These are phyloP conservation scores for Fomitiporia mediterranea DNA, from an alignment of 1,284 basidiomycete genomes.

Conservation along the genomic window DNA sequence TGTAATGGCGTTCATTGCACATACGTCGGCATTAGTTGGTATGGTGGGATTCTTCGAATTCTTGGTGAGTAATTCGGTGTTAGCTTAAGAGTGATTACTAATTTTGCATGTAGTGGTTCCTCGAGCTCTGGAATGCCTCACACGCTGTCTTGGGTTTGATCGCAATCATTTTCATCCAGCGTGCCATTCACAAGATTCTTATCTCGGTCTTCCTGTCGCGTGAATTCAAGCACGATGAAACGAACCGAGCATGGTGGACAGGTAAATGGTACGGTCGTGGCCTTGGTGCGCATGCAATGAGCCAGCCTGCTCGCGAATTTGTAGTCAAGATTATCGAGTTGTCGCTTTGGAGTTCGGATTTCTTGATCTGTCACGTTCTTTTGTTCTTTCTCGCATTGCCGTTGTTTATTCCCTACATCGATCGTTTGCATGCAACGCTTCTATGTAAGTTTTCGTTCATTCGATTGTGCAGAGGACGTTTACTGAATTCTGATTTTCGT, in stretches of 20 bases:
- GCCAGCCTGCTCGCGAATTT: conserved; percentile 85
- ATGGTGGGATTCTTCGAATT: conserved; percentile 94
- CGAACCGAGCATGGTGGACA: conserved; percentile 97
- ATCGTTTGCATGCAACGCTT: conserved; percentile 70
- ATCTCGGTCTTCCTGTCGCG: conserved; percentile 90
- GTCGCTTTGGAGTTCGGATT: conserved; percentile 77
- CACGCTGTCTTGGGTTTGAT: conserved; percentile 90
- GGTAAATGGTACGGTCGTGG: conserved; percentile 95
- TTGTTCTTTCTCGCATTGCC: conserved; percentile 74
- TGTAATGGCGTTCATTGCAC: conserved; percentile 84
- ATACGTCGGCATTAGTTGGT: conserved; percentile 75
- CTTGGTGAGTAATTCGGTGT: conserved; percentile 49
- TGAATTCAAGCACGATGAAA: conserved; percentile 97
- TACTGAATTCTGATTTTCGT: conserved; percentile 23
- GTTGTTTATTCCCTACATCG: conserved; percentile 69
- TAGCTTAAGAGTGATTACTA: conserved; percentile 5
- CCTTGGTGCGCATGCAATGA: conserved; percentile 82
- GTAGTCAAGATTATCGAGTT: conserved; percentile 84
- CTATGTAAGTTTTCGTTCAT: conserved; percentile 50
- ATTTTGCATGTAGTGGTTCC: conserved; percentile 69
- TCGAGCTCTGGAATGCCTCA: conserved; percentile 88
- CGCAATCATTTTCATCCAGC: conserved; percentile 82
- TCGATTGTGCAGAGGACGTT: conserved; percentile 21
- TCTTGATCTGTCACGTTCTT: conserved; percentile 60
- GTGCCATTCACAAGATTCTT: conserved; percentile 86